These are phyloP conservation scores for Zopfochytrium polystomum DNA, from an alignment of 371 early-diverging fungal genomes.

Conservation along the genomic window DNA sequence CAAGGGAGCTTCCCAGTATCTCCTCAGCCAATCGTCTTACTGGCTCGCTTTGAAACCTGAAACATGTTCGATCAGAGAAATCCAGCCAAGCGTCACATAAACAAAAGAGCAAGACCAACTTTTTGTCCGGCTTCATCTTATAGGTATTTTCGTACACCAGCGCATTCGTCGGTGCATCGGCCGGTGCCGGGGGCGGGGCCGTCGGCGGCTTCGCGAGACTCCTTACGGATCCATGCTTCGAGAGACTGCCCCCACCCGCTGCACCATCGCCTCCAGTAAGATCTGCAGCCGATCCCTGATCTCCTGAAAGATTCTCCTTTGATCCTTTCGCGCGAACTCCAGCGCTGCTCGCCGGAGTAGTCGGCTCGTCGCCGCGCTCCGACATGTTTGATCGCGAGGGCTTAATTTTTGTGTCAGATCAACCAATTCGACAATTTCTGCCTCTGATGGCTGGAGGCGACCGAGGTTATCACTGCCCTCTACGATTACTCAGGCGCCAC, in stretches of 20 bases:
- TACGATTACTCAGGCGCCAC: conserved; percentile 41
- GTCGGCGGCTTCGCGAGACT: conserved; percentile 5
- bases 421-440: not conserved
- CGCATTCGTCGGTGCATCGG: conserved; percentile 39
- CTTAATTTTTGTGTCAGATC: not conserved
- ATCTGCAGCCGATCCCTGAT: not conserved
- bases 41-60: conserved; percentile 44
- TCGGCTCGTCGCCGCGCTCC: conserved; percentile 12
- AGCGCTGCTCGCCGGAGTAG: conserved; percentile 1
- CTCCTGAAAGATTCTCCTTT: not conserved
- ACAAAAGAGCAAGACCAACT: conserved; percentile 29
- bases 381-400: conserved; percentile 7
- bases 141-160: conserved; percentile 56
- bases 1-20: conserved; percentile 39
- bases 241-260: not conserved
- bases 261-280: not conserved
- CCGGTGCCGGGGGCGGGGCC: conserved; percentile 8
- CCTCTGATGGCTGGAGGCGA: not conserved
- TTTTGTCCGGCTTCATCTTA: conserved; percentile 49
- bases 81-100: not conserved
- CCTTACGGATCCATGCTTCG: conserved; percentile 13
- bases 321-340: not conserved
- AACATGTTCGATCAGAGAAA: not conserved
- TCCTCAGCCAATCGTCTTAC: conserved; percentile 38
- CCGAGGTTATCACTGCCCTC: conserved; percentile 17